A percentile compares a stretch with the other conserved stretches of the same genome.
phyloP scores from a whole-genome alignment of 192 early-diverging fungal species.

The Rhizophagus clarus region DNA sequence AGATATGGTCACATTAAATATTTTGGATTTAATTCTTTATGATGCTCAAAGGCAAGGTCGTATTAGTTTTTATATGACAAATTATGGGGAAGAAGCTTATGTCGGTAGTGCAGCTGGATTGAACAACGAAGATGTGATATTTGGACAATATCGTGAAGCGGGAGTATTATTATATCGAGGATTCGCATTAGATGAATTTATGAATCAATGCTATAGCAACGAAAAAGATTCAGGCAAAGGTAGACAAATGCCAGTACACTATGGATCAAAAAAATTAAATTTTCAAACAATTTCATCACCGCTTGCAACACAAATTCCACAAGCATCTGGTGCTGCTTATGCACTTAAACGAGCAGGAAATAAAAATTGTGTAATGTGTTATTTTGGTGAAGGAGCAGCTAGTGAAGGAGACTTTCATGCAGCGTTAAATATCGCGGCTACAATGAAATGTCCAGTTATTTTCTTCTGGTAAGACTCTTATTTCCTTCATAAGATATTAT shows the following conservation, averaged over 20 bases:
- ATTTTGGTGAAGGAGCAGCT: slow-evolving; percentile 98
- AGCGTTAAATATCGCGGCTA: slow-evolving; percentile 96
- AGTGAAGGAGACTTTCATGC: slow-evolving; percentile 98
- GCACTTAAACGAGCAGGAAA: slow-evolving; percentile 82
- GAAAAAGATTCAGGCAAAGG: slow-evolving; percentile 88
- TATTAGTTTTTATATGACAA: slow-evolving; percentile 99
- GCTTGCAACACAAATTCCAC: slow-evolving; percentile 96
- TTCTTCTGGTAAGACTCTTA: slow-evolving; percentile 78
- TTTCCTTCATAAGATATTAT: not conserved
- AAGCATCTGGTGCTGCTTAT: slow-evolving; percentile 94
- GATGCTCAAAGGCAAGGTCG: slow-evolving; percentile 98
- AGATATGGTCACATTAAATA: slow-evolving; percentile 87
- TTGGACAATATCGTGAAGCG: slow-evolving; percentile 97
- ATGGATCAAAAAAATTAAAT: slow-evolving; percentile 79
- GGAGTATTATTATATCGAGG: slow-evolving; percentile 94
- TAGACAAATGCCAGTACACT: slow-evolving; percentile 99
- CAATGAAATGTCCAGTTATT: slow-evolving; percentile 86
- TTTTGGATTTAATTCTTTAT: slow-evolving; percentile 94
- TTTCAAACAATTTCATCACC: slow-evolving; percentile 98
- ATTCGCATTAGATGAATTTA: slow-evolving; percentile 90
- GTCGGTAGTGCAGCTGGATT: slow-evolving; percentile 92
- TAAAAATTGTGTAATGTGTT: slow-evolving; percentile 86
- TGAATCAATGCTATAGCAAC: slow-evolving; percentile 98
- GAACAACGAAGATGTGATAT: slow-evolving; percentile 83
- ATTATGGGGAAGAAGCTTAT: slow-evolving; percentile 96